A percentile compares a stretch with the other conserved stretches of the same genome.
Conservation (phyloP, 306 rosid genomes). For the Cucumis melo region DNA sequence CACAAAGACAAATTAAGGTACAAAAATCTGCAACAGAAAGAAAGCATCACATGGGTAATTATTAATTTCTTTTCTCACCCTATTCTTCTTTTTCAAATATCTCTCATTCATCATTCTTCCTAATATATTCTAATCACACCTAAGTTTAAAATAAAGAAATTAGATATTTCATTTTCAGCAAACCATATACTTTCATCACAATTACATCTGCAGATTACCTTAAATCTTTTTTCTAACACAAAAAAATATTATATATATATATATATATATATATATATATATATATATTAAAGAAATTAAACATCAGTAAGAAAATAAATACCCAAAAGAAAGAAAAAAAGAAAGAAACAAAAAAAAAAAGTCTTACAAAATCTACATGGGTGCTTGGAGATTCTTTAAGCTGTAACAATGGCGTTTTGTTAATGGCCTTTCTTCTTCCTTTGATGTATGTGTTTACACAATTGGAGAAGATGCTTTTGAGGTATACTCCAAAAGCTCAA, state of each 20-base stretch:
- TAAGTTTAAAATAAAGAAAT: neutral
- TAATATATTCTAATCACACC: too few relatives aligned
- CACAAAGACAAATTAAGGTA: neutral
- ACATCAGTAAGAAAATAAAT: neutral
- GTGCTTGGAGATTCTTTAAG: neutral
- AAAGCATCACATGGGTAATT: neutral
- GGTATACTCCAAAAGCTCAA: conserved; percentile 50
- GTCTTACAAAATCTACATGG: conserved; percentile 5
- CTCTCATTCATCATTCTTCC: too few relatives aligned
- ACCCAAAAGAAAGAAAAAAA: neutral
- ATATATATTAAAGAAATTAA: neutral
- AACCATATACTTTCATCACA: neutral
- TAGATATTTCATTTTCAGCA: neutral
- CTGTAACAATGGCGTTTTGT: neutral
- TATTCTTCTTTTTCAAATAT: too few relatives aligned
- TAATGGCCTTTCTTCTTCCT: neutral
- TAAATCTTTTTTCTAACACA: neutral
- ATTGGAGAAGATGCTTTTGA: conserved; percentile 38
- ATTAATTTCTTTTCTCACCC: neutral
- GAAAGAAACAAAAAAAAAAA: neutral
- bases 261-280: too few relatives aligned
- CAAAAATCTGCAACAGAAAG: neutral
- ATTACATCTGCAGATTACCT: conserved; percentile 1
- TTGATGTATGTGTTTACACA: conserved; percentile 5
- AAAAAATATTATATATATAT: too few relatives aligned